Conservation (phyloP, 192 early-diverging fungal species). For the Linnemannia exigua region DNA sequence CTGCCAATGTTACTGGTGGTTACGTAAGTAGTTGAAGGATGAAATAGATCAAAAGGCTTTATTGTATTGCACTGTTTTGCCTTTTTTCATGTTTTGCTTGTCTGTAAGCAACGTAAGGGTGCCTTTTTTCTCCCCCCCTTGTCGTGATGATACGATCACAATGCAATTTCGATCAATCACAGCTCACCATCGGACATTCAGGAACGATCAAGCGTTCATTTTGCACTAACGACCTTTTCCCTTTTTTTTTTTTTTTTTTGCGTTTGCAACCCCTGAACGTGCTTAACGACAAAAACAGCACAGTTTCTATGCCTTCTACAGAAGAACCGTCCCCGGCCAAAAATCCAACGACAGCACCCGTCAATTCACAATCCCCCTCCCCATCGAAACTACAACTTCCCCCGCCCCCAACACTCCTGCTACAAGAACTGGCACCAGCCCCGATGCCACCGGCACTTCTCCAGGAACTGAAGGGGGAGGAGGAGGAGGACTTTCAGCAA, state of each 20-base stretch:
- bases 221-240: not conserved
- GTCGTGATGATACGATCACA: too few species aligned
- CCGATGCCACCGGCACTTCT: not conserved
- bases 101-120: too few species aligned
- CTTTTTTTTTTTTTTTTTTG: not conserved
- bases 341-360: not conserved
- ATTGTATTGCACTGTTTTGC: not conserved
- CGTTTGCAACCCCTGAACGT: not conserved
- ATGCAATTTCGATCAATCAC: not conserved
- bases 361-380: constrained; percentile 16
- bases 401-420: not conserved
- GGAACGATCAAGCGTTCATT: not conserved
- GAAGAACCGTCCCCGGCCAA: not conserved
- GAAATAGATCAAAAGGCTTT: too few species aligned
- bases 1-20: constrained; percentile 33
- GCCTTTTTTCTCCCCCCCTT: too few species aligned
- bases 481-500: constrained; percentile 23
- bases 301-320: constrained; percentile 39
- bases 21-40: constrained; percentile 20
- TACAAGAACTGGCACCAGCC: not conserved
- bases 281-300: constrained; percentile 8
- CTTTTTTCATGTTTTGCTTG: not conserved
- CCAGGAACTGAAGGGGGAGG: too few species aligned
- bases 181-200: too few species aligned
- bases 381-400: not conserved